Evolutionary conservation across 768 basidiomycete species (phyloP).

Genomic region (Tubosaeta sp.): DNA sequence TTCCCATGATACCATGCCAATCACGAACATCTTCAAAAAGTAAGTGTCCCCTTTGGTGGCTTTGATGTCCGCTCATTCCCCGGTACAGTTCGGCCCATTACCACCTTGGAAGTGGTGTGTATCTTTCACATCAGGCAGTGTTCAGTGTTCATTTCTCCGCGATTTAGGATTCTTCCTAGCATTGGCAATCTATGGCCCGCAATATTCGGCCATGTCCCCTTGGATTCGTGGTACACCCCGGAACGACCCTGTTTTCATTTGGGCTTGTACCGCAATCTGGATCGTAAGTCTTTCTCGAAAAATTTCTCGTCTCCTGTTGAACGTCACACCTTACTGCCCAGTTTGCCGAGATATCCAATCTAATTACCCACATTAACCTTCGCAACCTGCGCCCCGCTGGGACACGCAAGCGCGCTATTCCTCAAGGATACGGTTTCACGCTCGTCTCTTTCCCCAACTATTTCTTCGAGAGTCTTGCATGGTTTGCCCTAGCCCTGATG

Average conservation of each 20-base stretch:
- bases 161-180: slow-evolving; percentile 67
- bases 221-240: slow-evolving; percentile 60
- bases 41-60: slow-evolving; percentile 31
- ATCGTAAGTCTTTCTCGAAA: slow-evolving; percentile 49
- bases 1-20: slow-evolving; percentile 92
- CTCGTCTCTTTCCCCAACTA: slow-evolving; percentile 92
- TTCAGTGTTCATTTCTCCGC: slow-evolving; percentile 2
- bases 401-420: slow-evolving; percentile 76
- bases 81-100: slow-evolving; percentile 79
- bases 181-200: slow-evolving; percentile 75
- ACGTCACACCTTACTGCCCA: slow-evolving; percentile 28
- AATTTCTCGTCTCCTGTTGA: not conserved
- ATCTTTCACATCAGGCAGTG: not conserved
- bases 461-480: slow-evolving; percentile 81
- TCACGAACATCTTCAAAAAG: slow-evolving; percentile 87
- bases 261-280: slow-evolving; percentile 64
- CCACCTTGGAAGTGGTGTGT: slow-evolving; percentile 64
- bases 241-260: slow-evolving; percentile 64
- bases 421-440: slow-evolving; percentile 88
- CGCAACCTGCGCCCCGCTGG: slow-evolving; percentile 81
- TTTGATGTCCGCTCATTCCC: not conserved
- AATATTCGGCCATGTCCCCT: slow-evolving; percentile 63
- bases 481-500: slow-evolving; percentile 69
- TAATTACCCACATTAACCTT: slow-evolving; percentile 76
- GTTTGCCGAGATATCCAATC: slow-evolving; percentile 85